Base-by-base conservation (phyloP, 2,329 filamentous ascomycete genomes). In the Piedraia hortae region DNA sequence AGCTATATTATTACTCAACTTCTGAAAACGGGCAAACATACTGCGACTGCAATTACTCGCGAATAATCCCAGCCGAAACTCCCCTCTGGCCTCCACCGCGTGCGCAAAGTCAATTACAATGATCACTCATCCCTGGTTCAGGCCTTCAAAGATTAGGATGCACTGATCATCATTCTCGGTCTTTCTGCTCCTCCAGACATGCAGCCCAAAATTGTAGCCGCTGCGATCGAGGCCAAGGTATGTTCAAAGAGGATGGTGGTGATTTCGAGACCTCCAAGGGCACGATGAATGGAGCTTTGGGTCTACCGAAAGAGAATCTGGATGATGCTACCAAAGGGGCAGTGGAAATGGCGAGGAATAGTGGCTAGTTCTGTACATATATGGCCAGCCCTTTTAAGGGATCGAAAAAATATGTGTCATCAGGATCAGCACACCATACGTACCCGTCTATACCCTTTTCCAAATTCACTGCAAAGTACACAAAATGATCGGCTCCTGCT, bases 281-380 rank as follows among this genome's bases (percentile, higher is more conserved):
- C n/a, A n/a, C n/a, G n/a, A n/a, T n/a, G n/a, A n/a, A n/a, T n/a
- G n/a, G n/a, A n/a, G n/a, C n/a, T n/a, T 40, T 73, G n/a, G 58
- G 51, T 0, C 40, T 72, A 34, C 53, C 57, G 0, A 43, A 55
- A 28, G 65, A 70, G 38, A 50, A 54, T 19, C 29, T 70, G 20
- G 62, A 71, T 31, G 52, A 57, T 27, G 44, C 45, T 12, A 71
- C 57, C 0, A 50, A 45, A 36, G 36, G 37, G 12, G 56, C 51
- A 0, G 30, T 67, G 0, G 43, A 51, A 21, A 24, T 29, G 14
- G 16, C 16, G 10, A 17, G 10, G 16, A 17, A 17, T 7, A 17
- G 7, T 10, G 16, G 16, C 7, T 17, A 7, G 16, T 17, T n/a
- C n/a, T n/a, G n/a, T n/a, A n/a, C n/a, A n/a, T n/a, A n/a, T n/a